A percentile compares a stretch with the other conserved stretches of the same genome.
These are phyloP conservation scores for Dillenia suffruticosa DNA, from an alignment of 164 flowering plant species.

Conservation along the genomic window DNA sequence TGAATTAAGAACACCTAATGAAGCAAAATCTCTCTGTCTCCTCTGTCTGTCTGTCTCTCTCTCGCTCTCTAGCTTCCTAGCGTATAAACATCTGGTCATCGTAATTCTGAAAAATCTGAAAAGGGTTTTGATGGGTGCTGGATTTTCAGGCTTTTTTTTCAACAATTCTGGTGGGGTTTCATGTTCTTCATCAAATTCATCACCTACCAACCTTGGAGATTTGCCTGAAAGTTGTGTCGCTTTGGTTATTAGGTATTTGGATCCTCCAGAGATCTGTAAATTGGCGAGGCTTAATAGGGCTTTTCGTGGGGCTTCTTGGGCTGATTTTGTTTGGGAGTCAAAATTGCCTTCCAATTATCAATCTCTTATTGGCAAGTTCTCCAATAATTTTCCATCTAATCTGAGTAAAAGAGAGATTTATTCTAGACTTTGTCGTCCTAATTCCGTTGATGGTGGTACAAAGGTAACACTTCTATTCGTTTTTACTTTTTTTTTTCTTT, in stretches of 20 bases:
- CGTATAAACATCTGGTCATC: too few relatives aligned
- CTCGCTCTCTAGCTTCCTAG: too few relatives aligned
- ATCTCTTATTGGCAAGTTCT: slow-evolving; percentile 30
- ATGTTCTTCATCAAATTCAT: slow-evolving; percentile 1
- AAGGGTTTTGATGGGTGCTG: slow-evolving; percentile 35
- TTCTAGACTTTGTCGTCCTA: slow-evolving; percentile 40
- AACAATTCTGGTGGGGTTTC: slow-evolving; percentile 10
- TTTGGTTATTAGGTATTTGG: slow-evolving; percentile 40
- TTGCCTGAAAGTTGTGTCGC: slow-evolving; percentile 88
- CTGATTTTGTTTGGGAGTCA: slow-evolving; percentile 91
- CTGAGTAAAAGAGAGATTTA: slow-evolving; percentile 61
- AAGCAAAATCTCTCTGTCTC: too few relatives aligned
- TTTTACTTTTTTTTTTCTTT: background rate
- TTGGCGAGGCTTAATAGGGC: slow-evolving; percentile 62
- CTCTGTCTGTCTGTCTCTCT: too few relatives aligned
- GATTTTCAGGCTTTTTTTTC: background rate
- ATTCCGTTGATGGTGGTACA: slow-evolving; percentile 43
- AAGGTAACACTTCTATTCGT: slow-evolving; percentile 33
- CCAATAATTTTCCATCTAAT: slow-evolving; percentile 22
- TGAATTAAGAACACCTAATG: too few relatives aligned
- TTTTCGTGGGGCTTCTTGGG: slow-evolving; percentile 73
- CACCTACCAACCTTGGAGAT: slow-evolving; percentile 53
- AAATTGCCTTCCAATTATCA: slow-evolving; percentile 71
- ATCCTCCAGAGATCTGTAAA: slow-evolving; percentile 69
- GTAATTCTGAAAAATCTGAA: too few relatives aligned